These are phyloP conservation scores for Poronia punctata DNA, from an alignment of 495 filamentous ascomycete genomes.

Conservation along the genomic window DNA sequence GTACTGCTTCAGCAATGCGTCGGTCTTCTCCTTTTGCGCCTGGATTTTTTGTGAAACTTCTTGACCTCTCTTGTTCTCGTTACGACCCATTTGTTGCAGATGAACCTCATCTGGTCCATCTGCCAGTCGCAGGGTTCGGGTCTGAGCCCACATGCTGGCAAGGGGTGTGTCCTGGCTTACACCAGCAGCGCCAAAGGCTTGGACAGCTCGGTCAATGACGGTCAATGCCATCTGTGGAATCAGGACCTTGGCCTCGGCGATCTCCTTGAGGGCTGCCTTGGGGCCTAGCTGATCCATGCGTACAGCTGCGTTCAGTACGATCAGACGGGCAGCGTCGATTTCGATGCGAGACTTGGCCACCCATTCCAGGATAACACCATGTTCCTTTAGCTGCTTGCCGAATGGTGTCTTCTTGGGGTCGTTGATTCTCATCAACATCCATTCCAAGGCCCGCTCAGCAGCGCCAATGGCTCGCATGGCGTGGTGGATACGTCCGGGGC, in stretches of 20 bases:
- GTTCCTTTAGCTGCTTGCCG: conserved; percentile 67
- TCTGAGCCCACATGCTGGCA: conserved; percentile 77
- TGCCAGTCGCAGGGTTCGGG: conserved; percentile 75
- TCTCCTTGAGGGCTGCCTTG: conserved; percentile 74
- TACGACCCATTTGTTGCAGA: conserved; percentile 78
- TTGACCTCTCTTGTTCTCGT: conserved; percentile 68
- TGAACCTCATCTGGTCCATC: conserved; percentile 95
- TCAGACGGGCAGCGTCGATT: conserved; percentile 77
- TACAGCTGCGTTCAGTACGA: conserved; percentile 84
- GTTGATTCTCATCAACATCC: conserved; percentile 85
- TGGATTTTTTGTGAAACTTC: conserved; percentile 57
- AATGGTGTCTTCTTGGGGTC: conserved; percentile 82
- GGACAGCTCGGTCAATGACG: conserved; percentile 82
- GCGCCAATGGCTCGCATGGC: conserved; percentile 87
- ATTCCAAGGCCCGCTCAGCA: conserved; percentile 76
- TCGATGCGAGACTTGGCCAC: conserved; percentile 83
- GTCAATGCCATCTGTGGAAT: conserved; percentile 69
- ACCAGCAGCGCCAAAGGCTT: conserved; percentile 78
- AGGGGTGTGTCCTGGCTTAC: conserved; percentile 88
- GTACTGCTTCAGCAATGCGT: conserved; percentile 57
- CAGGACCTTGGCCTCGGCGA: conserved; percentile 80
- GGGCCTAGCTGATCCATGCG: conserved; percentile 80
- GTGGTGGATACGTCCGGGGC: conserved; percentile 89
- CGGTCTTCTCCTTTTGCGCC: conserved; percentile 56
- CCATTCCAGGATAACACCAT: conserved; percentile 92